These are phyloP conservation scores for Sicyos baderoa DNA, from an alignment of 306 rosid species.

Conservation along the genomic window DNA sequence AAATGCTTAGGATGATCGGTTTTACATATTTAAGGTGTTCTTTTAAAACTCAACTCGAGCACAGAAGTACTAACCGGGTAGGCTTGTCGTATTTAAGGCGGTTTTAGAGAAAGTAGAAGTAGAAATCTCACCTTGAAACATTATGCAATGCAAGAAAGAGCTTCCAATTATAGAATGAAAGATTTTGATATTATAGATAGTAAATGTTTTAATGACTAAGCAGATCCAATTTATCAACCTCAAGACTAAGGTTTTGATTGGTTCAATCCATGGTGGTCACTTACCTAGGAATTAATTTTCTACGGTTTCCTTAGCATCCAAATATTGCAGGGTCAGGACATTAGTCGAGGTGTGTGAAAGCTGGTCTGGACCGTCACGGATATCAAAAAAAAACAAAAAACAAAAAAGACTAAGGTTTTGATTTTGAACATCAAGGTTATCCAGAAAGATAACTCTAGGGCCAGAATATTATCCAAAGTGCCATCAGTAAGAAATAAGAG, in stretches of 20 bases:
- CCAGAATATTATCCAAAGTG: neutral
- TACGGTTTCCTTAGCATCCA: too few species aligned
- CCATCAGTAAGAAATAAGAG: neutral
- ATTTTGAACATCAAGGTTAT: neutral
- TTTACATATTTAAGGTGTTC: neutral
- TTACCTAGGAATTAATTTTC: too few species aligned
- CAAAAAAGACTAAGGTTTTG: too few species aligned
- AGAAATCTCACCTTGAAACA: neutral
- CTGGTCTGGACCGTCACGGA: too few species aligned
- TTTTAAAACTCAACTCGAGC: neutral
- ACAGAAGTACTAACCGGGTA: neutral
- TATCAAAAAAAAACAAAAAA: too few species aligned
- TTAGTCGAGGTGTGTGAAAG: too few species aligned
- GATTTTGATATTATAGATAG: too few species aligned
- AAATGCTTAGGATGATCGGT: neutral
- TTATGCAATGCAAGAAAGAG: slow-evolving; percentile 2
- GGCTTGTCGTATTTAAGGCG: neutral
- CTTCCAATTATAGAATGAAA: neutral
- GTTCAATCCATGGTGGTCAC: too few species aligned
- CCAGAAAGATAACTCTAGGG: neutral
- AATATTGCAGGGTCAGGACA: too few species aligned
- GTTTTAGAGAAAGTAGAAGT: neutral
- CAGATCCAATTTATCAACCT: neutral
- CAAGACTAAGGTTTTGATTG: too few species aligned
- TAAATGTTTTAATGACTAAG: neutral